A percentile compares a stretch with the other conserved stretches of the same genome.
Evolutionary conservation across 176 grass and related monocot genomes (phyloP).

Genomic region (Carex cristatella): DNA sequence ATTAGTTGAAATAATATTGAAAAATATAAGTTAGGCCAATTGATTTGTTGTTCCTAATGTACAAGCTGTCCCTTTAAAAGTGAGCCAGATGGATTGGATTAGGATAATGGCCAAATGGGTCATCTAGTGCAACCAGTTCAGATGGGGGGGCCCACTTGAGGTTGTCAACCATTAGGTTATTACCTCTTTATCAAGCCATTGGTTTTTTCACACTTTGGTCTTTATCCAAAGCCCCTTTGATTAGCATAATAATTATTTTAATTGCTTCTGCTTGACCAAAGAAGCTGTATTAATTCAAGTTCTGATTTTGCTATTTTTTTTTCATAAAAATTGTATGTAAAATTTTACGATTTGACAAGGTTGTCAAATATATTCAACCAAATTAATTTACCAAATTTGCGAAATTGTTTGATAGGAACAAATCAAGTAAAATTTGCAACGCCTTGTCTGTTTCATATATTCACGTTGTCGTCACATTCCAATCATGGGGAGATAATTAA

Average conservation of each 20-base stretch:
- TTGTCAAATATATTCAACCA: neutral
- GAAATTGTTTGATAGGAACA: neutral
- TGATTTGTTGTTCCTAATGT: slow-evolving; percentile 14
- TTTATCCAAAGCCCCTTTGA: neutral
- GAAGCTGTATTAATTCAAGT: neutral
- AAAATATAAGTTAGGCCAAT: slow-evolving; percentile 21
- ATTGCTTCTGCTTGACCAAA: slow-evolving; percentile 7
- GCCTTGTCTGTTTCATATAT: neutral
- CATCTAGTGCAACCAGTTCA: slow-evolving; percentile 9
- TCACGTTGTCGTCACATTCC: neutral
- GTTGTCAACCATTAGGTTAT: slow-evolving; percentile 21
- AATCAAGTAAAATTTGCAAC: neutral
- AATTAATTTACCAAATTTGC: neutral
- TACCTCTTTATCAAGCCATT: slow-evolving; percentile 24
- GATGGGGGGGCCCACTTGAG: neutral
- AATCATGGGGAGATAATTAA: neutral
- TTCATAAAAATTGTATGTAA: neutral
- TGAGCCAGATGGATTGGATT: slow-evolving; percentile 41
- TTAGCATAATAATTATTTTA: neutral
- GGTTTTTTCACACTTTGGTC: neutral
- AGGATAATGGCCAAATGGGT: slow-evolving; percentile 16
- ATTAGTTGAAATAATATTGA: neutral
- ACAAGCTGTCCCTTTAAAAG: slow-evolving; percentile 31
- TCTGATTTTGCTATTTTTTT: neutral
- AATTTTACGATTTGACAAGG: neutral